Evolutionary conservation across 1,284 basidiomycete species (phyloP).

Genomic region (Melanopsichium pennsylvanicum): DNA sequence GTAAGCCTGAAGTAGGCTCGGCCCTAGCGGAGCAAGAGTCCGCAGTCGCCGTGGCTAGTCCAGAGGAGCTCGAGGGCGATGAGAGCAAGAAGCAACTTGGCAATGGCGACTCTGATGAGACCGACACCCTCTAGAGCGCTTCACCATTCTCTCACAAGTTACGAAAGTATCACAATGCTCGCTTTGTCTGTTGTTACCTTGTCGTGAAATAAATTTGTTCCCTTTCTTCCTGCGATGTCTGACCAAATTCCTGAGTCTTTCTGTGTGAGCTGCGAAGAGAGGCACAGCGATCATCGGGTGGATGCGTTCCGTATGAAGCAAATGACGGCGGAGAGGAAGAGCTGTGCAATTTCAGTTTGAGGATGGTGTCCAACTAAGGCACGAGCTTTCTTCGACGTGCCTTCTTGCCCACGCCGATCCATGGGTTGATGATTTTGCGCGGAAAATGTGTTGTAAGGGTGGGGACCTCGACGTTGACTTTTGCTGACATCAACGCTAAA

Average conservation of each 20-base stretch:
- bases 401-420: constrained; percentile 14
- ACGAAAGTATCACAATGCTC: background rate
- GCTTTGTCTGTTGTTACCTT: background rate
- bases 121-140: constrained; percentile 18
- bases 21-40: constrained; percentile 17
- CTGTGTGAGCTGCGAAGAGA: no score
- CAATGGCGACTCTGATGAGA: constrained; percentile 18
- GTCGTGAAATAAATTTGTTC: no score
- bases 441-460: no score
- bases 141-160: no score
- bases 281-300: no score
- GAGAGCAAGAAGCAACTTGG: constrained; percentile 32
- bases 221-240: no score
- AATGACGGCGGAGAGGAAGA: constrained; percentile 23
- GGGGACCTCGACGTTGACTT: no score
- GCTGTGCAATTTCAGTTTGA: background rate
- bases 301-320: no score
- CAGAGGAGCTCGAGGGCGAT: constrained; percentile 25
- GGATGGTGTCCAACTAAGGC: background rate
- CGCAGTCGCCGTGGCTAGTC: constrained; percentile 15
- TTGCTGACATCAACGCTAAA: no score
- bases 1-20: constrained; percentile 25
- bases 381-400: no score
- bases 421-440: no score
- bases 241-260: no score